Evolutionary conservation across 352 stramenopile genomes (phyloP).

Genomic region (Globisporangium yorkense): DNA sequence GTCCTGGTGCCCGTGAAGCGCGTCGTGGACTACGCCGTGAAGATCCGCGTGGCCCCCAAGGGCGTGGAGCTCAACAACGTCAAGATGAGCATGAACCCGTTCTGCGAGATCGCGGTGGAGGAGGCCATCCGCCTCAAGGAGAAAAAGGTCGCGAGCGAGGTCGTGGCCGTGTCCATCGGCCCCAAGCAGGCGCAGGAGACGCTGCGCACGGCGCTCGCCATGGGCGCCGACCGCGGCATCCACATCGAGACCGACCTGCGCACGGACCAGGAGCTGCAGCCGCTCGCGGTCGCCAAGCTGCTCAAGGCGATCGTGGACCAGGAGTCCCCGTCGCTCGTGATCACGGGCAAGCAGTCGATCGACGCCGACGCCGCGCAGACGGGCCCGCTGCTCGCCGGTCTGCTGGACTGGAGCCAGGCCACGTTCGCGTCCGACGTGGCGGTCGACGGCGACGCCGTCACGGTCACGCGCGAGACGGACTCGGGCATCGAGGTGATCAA

Average conservation of each 20-base stretch:
- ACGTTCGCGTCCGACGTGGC: slow-evolving; percentile 95
- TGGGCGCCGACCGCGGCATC: slow-evolving; percentile 95
- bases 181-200: slow-evolving; percentile 97
- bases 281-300: slow-evolving; percentile 96
- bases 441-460: slow-evolving; percentile 52
- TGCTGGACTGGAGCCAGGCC: slow-evolving; percentile 96
- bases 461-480: slow-evolving; percentile 95
- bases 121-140: slow-evolving; percentile 99
- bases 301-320: slow-evolving; percentile 94
- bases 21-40: slow-evolving; percentile 97
- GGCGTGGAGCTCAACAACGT: slow-evolving; percentile 98
- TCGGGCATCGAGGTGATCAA: slow-evolving; percentile 87
- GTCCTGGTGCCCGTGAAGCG: slow-evolving; percentile 97
- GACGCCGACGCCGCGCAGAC: slow-evolving; percentile 84
- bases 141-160: slow-evolving; percentile 92
- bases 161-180: slow-evolving; percentile 96
- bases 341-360: slow-evolving; percentile 97
- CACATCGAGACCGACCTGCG: slow-evolving; percentile 95
- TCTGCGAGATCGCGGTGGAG: slow-evolving; percentile 98
- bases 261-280: slow-evolving; percentile 97
- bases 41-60: slow-evolving; percentile 93
- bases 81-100: slow-evolving; percentile 99
- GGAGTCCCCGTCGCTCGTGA: slow-evolving; percentile 90
- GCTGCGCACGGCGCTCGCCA: slow-evolving; percentile 91
- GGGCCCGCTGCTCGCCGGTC: slow-evolving; percentile 93